A percentile compares a stretch with the other conserved stretches of the same genome.
phyloP scores from a whole-genome alignment of 441 rosid species.

The Populus hybrid region DNA sequence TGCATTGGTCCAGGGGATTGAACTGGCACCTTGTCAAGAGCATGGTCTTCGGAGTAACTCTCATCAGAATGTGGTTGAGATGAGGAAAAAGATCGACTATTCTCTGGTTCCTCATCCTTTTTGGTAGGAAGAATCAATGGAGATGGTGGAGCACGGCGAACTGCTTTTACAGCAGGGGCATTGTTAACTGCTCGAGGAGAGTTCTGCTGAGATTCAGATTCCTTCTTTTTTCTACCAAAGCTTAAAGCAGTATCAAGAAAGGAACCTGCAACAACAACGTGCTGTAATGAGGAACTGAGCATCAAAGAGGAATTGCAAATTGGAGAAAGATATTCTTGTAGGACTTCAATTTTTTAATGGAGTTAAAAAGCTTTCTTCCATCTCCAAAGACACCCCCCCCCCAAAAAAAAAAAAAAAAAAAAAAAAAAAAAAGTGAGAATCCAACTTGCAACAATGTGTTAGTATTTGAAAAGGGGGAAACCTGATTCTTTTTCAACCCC shows the following conservation, averaged over 20 bases:
- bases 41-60: slow-evolving; percentile 30
- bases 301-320: neutral
- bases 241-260: slow-evolving; percentile 40
- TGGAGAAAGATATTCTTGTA: neutral
- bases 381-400: neutral
- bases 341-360: neutral
- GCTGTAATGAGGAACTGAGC: slow-evolving; percentile 15
- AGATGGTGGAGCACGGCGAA: slow-evolving; percentile 25
- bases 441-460: neutral
- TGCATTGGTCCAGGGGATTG: slow-evolving; percentile 29
- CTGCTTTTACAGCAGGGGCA: slow-evolving; percentile 10
- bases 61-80: slow-evolving; percentile 28
- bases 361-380: neutral
- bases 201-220: slow-evolving; percentile 34
- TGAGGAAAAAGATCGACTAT: slow-evolving; percentile 29
- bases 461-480: slow-evolving; percentile 18
- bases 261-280: slow-evolving; percentile 40
- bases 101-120: slow-evolving; percentile 35
- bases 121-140: slow-evolving; percentile 33
- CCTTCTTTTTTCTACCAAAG: slow-evolving; percentile 65
- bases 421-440: neutral
- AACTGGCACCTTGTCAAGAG: slow-evolving; percentile 27
- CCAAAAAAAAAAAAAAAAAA: neutral
- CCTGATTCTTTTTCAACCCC: slow-evolving; percentile 21
- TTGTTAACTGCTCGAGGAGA: slow-evolving; percentile 28